A percentile compares a stretch with the other conserved stretches of the same genome.
These are phyloP conservation scores for Forsythia suspensa DNA, from an alignment of 257 asterid genomes.

Conservation along the genomic window DNA sequence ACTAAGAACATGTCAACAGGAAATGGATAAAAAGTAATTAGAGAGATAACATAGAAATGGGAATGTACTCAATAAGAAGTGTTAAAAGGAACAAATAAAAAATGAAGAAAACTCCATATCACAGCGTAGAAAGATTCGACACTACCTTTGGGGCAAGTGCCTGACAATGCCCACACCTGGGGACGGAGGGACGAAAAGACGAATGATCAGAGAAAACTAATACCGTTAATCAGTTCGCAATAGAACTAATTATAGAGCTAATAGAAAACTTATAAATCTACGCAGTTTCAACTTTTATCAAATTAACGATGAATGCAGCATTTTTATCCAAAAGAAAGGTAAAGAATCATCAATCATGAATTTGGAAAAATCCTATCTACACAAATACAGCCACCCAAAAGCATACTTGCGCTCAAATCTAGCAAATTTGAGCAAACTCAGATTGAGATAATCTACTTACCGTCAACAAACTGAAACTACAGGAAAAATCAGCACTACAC, in stretches of 20 bases:
- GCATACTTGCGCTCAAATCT: background rate
- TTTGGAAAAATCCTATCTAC: background rate
- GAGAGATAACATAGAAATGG: background rate
- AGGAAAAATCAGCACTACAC: background rate
- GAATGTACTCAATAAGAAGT: background rate
- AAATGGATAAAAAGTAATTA: background rate
- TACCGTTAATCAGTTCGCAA: background rate
- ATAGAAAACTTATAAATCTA: background rate
- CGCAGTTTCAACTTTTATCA: background rate
- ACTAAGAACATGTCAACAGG: conserved; percentile 33
- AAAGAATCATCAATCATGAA: background rate
- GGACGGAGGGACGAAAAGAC: background rate
- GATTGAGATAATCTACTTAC: background rate
- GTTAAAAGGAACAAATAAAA: background rate
- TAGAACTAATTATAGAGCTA: background rate
- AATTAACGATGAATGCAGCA: background rate
- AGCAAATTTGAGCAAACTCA: background rate
- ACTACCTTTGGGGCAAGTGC: conserved; percentile 91
- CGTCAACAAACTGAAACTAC: background rate
- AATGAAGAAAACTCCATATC: background rate
- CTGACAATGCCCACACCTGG: conserved; percentile 97
- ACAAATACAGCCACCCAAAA: background rate
- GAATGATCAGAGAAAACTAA: background rate
- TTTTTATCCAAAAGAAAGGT: background rate
- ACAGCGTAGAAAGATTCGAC: background rate